phyloP scores from a whole-genome alignment of 352 stramenopile genomes.

The Blastocystis hominis region DNA sequence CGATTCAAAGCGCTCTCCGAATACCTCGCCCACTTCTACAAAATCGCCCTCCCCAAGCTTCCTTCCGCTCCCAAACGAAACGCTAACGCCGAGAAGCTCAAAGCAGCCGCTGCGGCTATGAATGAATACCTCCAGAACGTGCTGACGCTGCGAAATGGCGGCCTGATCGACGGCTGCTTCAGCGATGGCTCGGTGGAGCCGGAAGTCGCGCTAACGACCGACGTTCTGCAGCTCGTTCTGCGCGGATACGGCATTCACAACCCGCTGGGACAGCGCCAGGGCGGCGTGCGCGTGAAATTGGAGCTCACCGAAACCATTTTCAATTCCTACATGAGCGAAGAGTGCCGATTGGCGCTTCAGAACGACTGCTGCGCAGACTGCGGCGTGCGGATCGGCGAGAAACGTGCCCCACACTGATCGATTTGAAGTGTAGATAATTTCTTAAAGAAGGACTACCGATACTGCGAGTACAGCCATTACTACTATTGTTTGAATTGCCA shows the following conservation, averaged over 20 bases:
- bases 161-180: background rate
- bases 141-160: conserved; percentile 4
- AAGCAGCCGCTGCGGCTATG: background rate
- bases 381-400: conserved; percentile 11
- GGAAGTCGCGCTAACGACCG: background rate
- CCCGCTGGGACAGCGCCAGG: conserved; percentile 22
- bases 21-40: background rate
- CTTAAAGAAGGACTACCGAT: conserved; percentile 55
- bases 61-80: background rate
- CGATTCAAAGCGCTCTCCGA: background rate
- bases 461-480: conserved; percentile 52
- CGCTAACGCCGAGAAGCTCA: background rate
- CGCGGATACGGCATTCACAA: conserved; percentile 28
- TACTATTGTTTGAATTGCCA: conserved; percentile 55
- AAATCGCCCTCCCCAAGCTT: background rate
- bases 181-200: background rate
- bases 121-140: background rate
- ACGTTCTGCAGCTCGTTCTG: conserved; percentile 34
- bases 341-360: conserved; percentile 43
- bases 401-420: background rate
- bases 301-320: background rate
- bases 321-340: conserved; percentile 19
- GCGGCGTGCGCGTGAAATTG: conserved; percentile 26
- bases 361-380: conserved; percentile 54
- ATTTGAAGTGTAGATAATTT: background rate